Evolutionary conservation across 2,329 filamentous ascomycete species (phyloP).

Genomic region (Cryphonectria nitschkei): DNA sequence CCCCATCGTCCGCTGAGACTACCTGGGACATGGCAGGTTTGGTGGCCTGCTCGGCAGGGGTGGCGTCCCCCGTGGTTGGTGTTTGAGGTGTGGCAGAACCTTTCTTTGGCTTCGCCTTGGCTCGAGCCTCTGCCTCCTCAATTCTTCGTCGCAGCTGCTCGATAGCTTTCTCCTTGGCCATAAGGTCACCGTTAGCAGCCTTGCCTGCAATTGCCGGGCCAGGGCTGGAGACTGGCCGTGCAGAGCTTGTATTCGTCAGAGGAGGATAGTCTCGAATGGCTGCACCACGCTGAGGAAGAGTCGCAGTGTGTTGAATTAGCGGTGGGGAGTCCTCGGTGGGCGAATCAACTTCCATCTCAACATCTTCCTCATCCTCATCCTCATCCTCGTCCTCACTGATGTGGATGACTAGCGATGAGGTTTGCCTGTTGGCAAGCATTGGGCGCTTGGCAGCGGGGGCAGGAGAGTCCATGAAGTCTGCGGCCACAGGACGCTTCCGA

Average conservation of each 20-base stretch:
- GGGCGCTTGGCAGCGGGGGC: conserved; percentile 58
- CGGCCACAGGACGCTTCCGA: conserved; percentile 59
- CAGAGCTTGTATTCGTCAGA: conserved; percentile 42
- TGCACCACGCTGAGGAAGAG: conserved; percentile 38
- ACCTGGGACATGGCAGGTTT: conserved; percentile 29
- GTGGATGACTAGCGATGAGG: conserved; percentile 76
- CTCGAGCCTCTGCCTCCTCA: conserved; percentile 57
- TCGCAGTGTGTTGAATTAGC: conserved; percentile 38
- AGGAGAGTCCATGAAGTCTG: conserved; percentile 68
- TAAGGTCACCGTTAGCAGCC: conserved; percentile 20
- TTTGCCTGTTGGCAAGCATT: conserved; percentile 61
- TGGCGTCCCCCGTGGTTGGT: conserved; percentile 32
- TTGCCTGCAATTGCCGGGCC: conserved; percentile 33
- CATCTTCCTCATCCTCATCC: conserved; percentile 59
- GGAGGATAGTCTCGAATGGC: conserved; percentile 51
- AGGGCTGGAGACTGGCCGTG: conserved; percentile 47
- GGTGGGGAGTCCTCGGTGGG: conserved; percentile 47
- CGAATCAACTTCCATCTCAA: conserved; percentile 70
- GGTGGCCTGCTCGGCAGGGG: conserved; percentile 37
- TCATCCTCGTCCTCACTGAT: conserved; percentile 72
- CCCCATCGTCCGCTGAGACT: conserved; percentile 31
- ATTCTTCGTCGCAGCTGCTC: conserved; percentile 63
- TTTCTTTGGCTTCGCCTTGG: conserved; percentile 50
- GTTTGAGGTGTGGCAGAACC: conserved; percentile 36
- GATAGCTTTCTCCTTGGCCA: conserved; percentile 58